Percentiles rank a stretch among this genome's conserved stretches.
Evolutionary conservation across 2,329 filamentous ascomycete species (phyloP).

Genomic region (Aspergillus aculeatinus): DNA sequence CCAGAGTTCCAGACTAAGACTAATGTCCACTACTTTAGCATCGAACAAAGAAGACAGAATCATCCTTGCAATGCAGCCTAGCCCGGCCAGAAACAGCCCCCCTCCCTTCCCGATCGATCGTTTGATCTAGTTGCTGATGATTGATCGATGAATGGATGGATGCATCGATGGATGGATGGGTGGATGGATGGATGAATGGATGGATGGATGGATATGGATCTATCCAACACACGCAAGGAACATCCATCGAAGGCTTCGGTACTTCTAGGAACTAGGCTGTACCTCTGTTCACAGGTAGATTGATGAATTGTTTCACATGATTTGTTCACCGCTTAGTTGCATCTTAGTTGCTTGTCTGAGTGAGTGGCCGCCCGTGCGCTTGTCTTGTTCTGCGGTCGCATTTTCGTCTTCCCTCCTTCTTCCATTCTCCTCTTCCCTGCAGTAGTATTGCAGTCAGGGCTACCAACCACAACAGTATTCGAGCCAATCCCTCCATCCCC

Average conservation of each 20-base stretch:
- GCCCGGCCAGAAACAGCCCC: neutral
- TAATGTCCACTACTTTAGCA: neutral
- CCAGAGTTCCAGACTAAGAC: too few species aligned
- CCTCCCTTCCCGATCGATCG: neutral
- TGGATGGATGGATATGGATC: neutral
- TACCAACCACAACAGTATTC: neutral
- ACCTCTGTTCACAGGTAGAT: neutral
- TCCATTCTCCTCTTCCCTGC: conserved; percentile 1
- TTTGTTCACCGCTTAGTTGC: neutral
- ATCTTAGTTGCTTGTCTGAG: too few species aligned
- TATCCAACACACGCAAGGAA: conserved; percentile 3
- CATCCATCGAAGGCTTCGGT: conserved; percentile 3
- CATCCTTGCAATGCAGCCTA: neutral
- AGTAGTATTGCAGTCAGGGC: neutral
- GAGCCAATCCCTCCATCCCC: neutral
- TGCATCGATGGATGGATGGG: neutral
- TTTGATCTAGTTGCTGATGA: too few species aligned
- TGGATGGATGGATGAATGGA: neutral
- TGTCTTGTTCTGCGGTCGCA: neutral
- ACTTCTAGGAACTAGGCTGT: neutral
- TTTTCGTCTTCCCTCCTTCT: neutral
- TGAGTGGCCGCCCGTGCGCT: neutral
- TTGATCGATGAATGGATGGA: neutral
- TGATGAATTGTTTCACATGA: neutral
- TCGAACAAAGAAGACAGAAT: neutral